Evolutionary conservation across 805 yeast species (phyloP).

Genomic region (Grigorovia yakushimaensis): DNA sequence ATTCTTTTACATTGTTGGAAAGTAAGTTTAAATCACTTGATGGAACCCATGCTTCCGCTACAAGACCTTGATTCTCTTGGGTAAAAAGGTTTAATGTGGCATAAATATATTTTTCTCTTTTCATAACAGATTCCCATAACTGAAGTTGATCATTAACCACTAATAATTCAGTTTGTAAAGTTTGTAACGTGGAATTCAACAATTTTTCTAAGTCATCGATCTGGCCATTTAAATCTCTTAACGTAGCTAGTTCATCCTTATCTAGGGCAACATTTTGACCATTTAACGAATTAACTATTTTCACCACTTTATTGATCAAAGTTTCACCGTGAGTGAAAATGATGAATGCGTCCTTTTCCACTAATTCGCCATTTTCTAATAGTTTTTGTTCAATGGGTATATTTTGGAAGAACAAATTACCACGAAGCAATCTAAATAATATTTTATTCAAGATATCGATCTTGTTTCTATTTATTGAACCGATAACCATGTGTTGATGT

Average conservation of each 20-base stretch:
- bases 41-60: slow-evolving; percentile 98
- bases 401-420: slow-evolving; percentile 73
- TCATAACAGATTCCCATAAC: slow-evolving; percentile 59
- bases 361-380: slow-evolving; percentile 44
- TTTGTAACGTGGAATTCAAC: slow-evolving; percentile 51
- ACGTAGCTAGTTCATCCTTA: slow-evolving; percentile 34
- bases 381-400: slow-evolving; percentile 62
- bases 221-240: slow-evolving; percentile 36
- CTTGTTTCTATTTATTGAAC: slow-evolving; percentile 69
- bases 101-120: slow-evolving; percentile 77
- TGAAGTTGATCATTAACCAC: slow-evolving; percentile 68
- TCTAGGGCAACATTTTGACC: slow-evolving; percentile 46
- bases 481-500: slow-evolving; percentile 39
- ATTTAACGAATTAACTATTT: slow-evolving; percentile 83
- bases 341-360: slow-evolving; percentile 74
- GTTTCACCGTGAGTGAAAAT: slow-evolving; percentile 86
- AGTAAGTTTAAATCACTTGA: slow-evolving; percentile 60
- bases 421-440: slow-evolving; percentile 87
- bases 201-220: slow-evolving; percentile 52
- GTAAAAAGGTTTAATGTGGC: slow-evolving; percentile 66
- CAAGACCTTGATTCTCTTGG: slow-evolving; percentile 74
- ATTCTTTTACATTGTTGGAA: slow-evolving; percentile 52
- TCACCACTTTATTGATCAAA: slow-evolving; percentile 60
- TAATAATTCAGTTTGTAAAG: slow-evolving; percentile 67
- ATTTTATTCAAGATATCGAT: slow-evolving; percentile 68